Conservation (phyloP, 2,329 filamentous ascomycete species). For the Botrytis elliptica region DNA sequence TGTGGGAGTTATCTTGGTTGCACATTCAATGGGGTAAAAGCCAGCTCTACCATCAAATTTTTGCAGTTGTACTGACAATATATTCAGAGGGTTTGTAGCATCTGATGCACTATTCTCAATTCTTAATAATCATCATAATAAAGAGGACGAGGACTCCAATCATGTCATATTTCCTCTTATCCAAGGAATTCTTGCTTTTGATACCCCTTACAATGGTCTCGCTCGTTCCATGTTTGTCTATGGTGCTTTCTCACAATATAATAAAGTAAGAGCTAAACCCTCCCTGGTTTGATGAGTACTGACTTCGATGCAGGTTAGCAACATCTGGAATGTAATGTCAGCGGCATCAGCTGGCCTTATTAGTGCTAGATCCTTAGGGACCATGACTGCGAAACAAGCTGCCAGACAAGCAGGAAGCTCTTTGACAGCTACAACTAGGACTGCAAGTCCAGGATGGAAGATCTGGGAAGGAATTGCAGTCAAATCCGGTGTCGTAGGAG, state of each 20-base stretch:
- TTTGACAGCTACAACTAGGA: slow-evolving; percentile 25
- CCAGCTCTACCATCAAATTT: background rate
- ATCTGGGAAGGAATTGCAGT: slow-evolving; percentile 67
- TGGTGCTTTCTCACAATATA: slow-evolving; percentile 58
- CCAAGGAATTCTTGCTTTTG: slow-evolving; percentile 77
- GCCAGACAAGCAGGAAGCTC: slow-evolving; percentile 30
- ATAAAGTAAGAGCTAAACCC: slow-evolving; percentile 45
- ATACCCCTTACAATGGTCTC: slow-evolving; percentile 77
- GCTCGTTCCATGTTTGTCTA: slow-evolving; percentile 60
- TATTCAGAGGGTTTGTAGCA: slow-evolving; percentile 71
- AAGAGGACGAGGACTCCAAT: slow-evolving; percentile 19
- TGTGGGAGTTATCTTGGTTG: slow-evolving; percentile 75
- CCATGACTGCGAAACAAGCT: slow-evolving; percentile 27
- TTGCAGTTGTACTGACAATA: slow-evolving; percentile 21
- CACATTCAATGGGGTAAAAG: slow-evolving; percentile 73
- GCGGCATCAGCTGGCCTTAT: slow-evolving; percentile 51
- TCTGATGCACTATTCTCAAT: slow-evolving; percentile 72
- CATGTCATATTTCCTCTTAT: slow-evolving; percentile 66
- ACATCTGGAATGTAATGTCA: slow-evolving; percentile 57
- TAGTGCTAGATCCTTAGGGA: slow-evolving; percentile 34
- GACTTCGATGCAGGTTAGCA: slow-evolving; percentile 47
- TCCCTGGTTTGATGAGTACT: background rate
- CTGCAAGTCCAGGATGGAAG: slow-evolving; percentile 45
- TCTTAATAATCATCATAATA: slow-evolving; percentile 28
- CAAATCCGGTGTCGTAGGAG: slow-evolving; percentile 76